Evolutionary conservation across 2,329 filamentous ascomycete species (phyloP).

Genomic region (Dothideomycetes sp.): DNA sequence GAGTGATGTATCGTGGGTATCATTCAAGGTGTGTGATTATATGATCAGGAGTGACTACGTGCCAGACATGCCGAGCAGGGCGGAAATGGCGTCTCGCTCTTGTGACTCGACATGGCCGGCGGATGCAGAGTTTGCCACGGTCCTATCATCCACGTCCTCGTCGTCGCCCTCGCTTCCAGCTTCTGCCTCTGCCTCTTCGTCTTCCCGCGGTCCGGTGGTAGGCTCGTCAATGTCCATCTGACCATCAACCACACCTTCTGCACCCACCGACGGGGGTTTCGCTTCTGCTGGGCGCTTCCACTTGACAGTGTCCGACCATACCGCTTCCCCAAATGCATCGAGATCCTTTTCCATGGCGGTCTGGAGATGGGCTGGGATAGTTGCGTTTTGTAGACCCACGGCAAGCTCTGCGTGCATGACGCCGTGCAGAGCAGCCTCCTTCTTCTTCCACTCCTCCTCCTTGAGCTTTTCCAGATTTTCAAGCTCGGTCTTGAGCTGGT

Average conservation of each 20-base stretch:
- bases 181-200: background rate
- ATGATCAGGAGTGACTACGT: too few species aligned
- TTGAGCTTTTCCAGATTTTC: slow-evolving; percentile 55
- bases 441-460: slow-evolving; percentile 66
- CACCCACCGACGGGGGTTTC: background rate
- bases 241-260: background rate
- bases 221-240: background rate
- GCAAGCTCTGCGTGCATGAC: slow-evolving; percentile 61
- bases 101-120: background rate
- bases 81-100: background rate
- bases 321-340: slow-evolving; percentile 8
- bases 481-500: slow-evolving; percentile 53
- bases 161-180: background rate
- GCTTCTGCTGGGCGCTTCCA: background rate
- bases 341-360: slow-evolving; percentile 27
- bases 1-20: background rate
- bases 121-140: too few species aligned
- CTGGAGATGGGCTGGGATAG: slow-evolving; percentile 20
- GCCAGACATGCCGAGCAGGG: background rate
- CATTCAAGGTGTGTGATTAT: too few species aligned
- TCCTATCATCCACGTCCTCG: slow-evolving; percentile 5
- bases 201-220: background rate
- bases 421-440: slow-evolving; percentile 68
- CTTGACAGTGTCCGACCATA: slow-evolving; percentile 5
- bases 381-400: slow-evolving; percentile 19